These are phyloP conservation scores for Termitomyces heimii DNA, from an alignment of 768 basidiomycete genomes.

Conservation along the genomic window DNA sequence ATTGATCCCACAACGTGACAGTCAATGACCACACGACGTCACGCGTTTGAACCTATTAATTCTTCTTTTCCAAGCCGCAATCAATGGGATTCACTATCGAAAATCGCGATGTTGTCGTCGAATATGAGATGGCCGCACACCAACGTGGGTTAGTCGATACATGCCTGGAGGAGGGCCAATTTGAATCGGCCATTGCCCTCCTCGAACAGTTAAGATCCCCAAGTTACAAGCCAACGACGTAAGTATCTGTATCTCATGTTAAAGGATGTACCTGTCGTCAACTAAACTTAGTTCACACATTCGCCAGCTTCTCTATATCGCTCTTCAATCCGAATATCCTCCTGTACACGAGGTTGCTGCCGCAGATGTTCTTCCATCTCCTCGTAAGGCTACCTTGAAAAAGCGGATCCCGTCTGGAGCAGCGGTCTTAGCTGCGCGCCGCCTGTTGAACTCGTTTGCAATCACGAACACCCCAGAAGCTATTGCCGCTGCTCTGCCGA, in stretches of 20 bases:
- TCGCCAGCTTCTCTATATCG: conserved; percentile 63
- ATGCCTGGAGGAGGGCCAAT: conserved; percentile 74
- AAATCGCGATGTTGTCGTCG: conserved; percentile 13
- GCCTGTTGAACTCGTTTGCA: conserved; percentile 49
- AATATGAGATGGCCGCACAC: conserved; percentile 40
- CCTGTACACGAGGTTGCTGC: conserved; percentile 17
- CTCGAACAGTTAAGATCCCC: conserved; percentile 58
- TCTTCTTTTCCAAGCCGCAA: neutral
- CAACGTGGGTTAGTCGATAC: conserved; percentile 60
- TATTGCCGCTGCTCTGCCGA: conserved; percentile 50
- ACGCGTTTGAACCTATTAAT: neutral
- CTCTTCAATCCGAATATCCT: conserved; percentile 49
- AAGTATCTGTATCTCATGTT: conserved; percentile 19
- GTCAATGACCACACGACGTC: neutral
- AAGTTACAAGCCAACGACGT: conserved; percentile 55
- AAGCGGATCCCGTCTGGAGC: conserved; percentile 32
- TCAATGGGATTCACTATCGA: neutral
- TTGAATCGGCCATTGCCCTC: conserved; percentile 57
- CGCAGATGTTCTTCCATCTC: conserved; percentile 32
- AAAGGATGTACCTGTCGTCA: neutral
- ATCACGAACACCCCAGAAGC: conserved; percentile 50
- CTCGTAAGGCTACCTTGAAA: conserved; percentile 41
- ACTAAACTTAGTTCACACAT: conserved; percentile 46
- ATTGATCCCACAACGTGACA: neutral
- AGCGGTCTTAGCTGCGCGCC: conserved; percentile 46